Conservation (phyloP, 2,329 filamentous ascomycete species). For the Penicillium sclerotigenum region DNA sequence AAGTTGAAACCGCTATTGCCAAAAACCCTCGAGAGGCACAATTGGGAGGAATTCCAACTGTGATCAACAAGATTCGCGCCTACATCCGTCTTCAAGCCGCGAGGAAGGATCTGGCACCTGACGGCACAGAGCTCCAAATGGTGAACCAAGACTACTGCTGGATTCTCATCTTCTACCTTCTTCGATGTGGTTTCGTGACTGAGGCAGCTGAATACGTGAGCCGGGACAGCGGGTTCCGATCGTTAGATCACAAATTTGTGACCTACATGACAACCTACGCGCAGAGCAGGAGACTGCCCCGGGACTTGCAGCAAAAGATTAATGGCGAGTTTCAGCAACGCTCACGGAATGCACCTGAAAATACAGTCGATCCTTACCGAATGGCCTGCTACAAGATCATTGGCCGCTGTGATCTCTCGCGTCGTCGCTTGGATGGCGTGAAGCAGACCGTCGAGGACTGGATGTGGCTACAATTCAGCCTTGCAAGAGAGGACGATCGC, state of each 20-base stretch:
- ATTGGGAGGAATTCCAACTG: constrained; percentile 81
- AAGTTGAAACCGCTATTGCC: constrained; percentile 72
- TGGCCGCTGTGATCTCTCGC: constrained; percentile 66
- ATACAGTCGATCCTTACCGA: constrained; percentile 87
- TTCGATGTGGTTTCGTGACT: constrained; percentile 76
- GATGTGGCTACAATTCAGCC: constrained; percentile 64
- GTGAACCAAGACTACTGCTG: constrained; percentile 82
- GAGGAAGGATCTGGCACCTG: constrained; percentile 78
- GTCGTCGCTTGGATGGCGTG: constrained; percentile 56
- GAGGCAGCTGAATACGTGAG: constrained; percentile 87
- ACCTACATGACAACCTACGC: constrained; percentile 84
- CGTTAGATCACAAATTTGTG: constrained; percentile 85
- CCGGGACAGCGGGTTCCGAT: constrained; percentile 75
- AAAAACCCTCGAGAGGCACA: constrained; percentile 86
- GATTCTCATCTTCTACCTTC: constrained; percentile 88
- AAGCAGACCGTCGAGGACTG: constrained; percentile 62
- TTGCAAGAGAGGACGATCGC: constrained; percentile 60
- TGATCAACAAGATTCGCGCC: constrained; percentile 85
- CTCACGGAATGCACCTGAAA: constrained; percentile 76
- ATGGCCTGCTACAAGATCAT: constrained; percentile 98
- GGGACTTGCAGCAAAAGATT: constrained; percentile 80
- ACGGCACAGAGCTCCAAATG: constrained; percentile 76
- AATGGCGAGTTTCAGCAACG: constrained; percentile 86
- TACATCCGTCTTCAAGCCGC: constrained; percentile 79
- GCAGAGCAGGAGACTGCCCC: constrained; percentile 71